Evolutionary conservation across 768 basidiomycete genomes (phyloP).

Genomic region (Dioszegia hungarica): DNA sequence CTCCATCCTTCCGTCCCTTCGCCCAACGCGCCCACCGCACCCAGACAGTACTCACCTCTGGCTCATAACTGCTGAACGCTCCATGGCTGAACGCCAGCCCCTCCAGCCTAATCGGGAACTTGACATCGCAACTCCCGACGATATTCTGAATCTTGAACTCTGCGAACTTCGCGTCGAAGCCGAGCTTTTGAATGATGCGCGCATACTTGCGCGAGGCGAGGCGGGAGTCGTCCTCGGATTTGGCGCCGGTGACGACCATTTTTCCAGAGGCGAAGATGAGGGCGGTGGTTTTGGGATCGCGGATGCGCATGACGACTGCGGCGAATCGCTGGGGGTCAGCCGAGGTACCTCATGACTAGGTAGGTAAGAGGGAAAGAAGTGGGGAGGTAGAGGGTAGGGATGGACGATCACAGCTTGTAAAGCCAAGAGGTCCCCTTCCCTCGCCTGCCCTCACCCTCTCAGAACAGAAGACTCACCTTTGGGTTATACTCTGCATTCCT

Average conservation of each 20-base stretch:
- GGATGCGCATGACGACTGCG: slow-evolving; percentile 99
- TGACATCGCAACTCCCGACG: slow-evolving; percentile 95
- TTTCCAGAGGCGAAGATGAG: slow-evolving; percentile 99
- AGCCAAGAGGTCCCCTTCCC: no score
- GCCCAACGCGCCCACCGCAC: background rate
- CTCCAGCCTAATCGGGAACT: slow-evolving; percentile 96
- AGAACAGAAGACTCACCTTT: slow-evolving; percentile 99
- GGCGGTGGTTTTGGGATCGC: slow-evolving; percentile 98
- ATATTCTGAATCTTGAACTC: slow-evolving; percentile 99
- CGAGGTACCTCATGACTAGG: slow-evolving; percentile 54
- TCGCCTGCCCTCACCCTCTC: no score
- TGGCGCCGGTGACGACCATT: slow-evolving; percentile 99
- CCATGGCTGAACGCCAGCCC: slow-evolving; percentile 97
- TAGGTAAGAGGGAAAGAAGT: background rate
- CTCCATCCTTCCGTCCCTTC: background rate
- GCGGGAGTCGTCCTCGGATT: slow-evolving; percentile 95
- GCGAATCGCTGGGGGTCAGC: slow-evolving; percentile 78
- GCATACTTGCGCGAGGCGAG: slow-evolving; percentile 98
- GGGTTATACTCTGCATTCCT: slow-evolving; percentile 99
- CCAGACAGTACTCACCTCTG: slow-evolving; percentile 90
- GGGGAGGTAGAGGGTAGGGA: background rate
- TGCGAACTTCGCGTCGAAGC: slow-evolving; percentile 97
- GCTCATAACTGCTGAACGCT: slow-evolving; percentile 95
- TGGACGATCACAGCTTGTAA: no score
- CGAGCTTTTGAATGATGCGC: slow-evolving; percentile 97